Evolutionary conservation across 1,139 yeast species (phyloP), one percentile per base, ranked within the genome.

Genomic region (Taphrina deformans): DNA sequence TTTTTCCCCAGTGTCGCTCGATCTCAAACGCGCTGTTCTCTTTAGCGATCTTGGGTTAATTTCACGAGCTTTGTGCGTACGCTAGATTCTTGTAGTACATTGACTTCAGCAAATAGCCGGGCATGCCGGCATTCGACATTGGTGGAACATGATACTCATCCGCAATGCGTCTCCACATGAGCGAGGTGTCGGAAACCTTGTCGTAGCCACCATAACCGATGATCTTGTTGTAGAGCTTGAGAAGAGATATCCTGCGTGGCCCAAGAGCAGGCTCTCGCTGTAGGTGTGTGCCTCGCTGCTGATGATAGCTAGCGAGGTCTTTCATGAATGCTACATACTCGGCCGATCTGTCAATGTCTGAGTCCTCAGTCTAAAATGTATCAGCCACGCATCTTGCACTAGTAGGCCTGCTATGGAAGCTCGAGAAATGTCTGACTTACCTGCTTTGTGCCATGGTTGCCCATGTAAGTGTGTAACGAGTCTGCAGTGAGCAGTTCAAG

Each of bases 1-100:
- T 61, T 35, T 44, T 55, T 29, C 65, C 55, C 67, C 68, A 63
- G 38, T 66, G 65, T 46, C 46, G 38, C 21, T 66, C 67, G 33
- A 67, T 67, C 31, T 67, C 69, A 40, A 46, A 67, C 6, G 69
- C 67, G 27, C 66, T 48, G 18, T 9, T 1, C 2, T 48, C 10
- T 18, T 48, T 46, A 55, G 38, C 26, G 18, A 27, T 52, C 61
- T 60, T 53, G 38, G 59, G 27, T 31, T 14, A 23, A 46, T 45
- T 27, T 51, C 2, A 31, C 14, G 18, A 9, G n/a, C 24, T 12
- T 16, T 31, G 41, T 33, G 38, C 29, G 9, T 59, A 66, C 60
- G 69, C 69, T 29, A 67, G 56, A 41, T 66, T 62, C 50, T 66
- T 66, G 55, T 67, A 67, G 55, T 67, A 67, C 45, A 66, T 66